Evolutionary conservation across 495 filamentous ascomycete species (phyloP).

Genomic region (Penicillium crystallinum): DNA sequence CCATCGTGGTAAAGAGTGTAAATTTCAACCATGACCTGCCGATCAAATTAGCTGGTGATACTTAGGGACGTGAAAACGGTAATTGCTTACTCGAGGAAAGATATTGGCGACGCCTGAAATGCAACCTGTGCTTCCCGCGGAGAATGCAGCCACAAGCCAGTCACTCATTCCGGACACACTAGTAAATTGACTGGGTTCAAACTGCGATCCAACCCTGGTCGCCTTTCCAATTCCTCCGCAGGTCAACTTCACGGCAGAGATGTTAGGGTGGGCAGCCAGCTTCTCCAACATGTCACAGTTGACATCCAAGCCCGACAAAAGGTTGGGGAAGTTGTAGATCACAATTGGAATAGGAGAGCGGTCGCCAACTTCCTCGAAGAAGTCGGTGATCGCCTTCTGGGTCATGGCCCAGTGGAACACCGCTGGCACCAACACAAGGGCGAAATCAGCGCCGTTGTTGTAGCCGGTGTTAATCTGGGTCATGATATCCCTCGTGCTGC

Average conservation of each 20-base stretch:
- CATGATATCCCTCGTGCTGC: conserved; percentile 52
- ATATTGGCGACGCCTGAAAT: conserved; percentile 64
- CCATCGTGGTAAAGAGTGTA: conserved; percentile 28
- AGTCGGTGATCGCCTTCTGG: conserved; percentile 48
- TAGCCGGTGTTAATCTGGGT: conserved; percentile 17
- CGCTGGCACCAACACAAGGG: conserved; percentile 51
- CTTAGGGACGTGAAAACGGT: neutral
- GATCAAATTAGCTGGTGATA: neutral
- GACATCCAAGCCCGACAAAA: conserved; percentile 62
- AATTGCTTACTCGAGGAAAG: conserved; percentile 35
- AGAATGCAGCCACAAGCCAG: conserved; percentile 50
- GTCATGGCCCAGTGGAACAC: conserved; percentile 56
- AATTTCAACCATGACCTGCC: conserved; percentile 19
- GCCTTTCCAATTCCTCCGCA: conserved; percentile 61
- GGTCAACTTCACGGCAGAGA: conserved; percentile 62
- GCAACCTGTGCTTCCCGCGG: conserved; percentile 53
- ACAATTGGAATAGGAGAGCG: conserved; percentile 50
- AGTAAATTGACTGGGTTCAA: conserved; percentile 48
- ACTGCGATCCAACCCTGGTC: conserved; percentile 44
- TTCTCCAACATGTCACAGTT: conserved; percentile 51
- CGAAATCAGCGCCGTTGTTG: conserved; percentile 46
- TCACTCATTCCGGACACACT: conserved; percentile 61
- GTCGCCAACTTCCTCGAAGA: conserved; percentile 52
- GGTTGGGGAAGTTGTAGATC: conserved; percentile 63
- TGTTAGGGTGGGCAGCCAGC: conserved; percentile 45